Evolutionary conservation across 768 basidiomycete species (phyloP), one percentile per base, ranked within the genome.

Genomic region (Mrakia frigida): DNA sequence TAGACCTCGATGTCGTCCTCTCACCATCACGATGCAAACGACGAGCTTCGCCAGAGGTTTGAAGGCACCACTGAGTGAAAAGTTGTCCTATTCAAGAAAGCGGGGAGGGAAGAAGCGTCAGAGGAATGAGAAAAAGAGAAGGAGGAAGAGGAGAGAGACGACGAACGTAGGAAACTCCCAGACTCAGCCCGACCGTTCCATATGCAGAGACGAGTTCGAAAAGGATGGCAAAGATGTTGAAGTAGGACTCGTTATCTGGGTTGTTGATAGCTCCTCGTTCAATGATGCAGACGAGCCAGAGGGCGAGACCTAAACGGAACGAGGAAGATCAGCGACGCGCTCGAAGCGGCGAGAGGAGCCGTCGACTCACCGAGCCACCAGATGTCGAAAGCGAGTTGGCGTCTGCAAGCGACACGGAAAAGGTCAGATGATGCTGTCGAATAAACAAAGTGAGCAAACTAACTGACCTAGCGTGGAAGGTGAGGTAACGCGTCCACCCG

Each of bases 221-320:
- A 21, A 79, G 81, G 75, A 94, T 87, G 39, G 86, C 86, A 82
- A 96, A 96, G 78, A 94, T 90, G 80, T 89, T 91, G 83, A 97
- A 94, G 91, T 92, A 94, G 16, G 82, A 81, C 31, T 85, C 85
- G 50, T 87, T 88, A 0, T 81, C 84, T 0, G 85, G 81, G 76
- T 91, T 84, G 31, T 87, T 87, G 70, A 94, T 82, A 46, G 88
- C 86, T 46, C 86, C 85, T 71, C 88, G 86, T 91, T 92, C 97
- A 78, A 97, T 89, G 79, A 98, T 96, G 82, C 95, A 98, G 56
- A 98, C 86, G 2, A 97, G 83, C 84, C 94, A 94, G 18, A 98
- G 83, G 0, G 92, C 93, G 18, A 93, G 82, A 0, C 86, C 91
- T 31, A 37, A 11, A 11, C 4, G 39, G 1, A 28, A 33, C n/a